phyloP scores from a whole-genome alignment of 2,329 filamentous ascomycete genomes.

The Aaosphaeria pasadenensis region DNA sequence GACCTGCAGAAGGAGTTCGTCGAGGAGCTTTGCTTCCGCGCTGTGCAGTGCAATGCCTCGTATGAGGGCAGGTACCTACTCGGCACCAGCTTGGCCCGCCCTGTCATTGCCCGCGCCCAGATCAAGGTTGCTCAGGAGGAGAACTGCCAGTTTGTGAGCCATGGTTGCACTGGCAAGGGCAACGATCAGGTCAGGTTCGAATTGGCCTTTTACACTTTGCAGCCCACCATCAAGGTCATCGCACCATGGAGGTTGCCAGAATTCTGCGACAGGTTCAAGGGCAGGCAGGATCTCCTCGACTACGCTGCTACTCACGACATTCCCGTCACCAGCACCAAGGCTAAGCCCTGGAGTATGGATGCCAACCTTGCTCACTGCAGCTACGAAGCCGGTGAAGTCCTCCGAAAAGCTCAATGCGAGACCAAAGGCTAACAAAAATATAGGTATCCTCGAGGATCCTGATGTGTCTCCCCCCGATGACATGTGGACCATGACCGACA shows the following conservation, averaged over 20 bases:
- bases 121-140: conserved; percentile 63
- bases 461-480: conserved; percentile 66
- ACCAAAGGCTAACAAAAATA: background rate
- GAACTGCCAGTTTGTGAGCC: conserved; percentile 53
- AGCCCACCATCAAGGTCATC: conserved; percentile 68
- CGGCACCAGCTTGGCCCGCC: conserved; percentile 64
- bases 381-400: conserved; percentile 66
- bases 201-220: conserved; percentile 58
- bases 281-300: conserved; percentile 69
- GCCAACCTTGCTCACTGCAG: conserved; percentile 73
- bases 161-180: conserved; percentile 52
- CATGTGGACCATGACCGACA: conserved; percentile 75
- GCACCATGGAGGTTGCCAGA: conserved; percentile 70
- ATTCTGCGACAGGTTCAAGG: conserved; percentile 69
- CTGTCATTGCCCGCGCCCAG: conserved; percentile 67
- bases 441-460: conserved; percentile 62
- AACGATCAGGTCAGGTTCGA: conserved; percentile 67
- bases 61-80: conserved; percentile 54
- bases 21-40: conserved; percentile 76
- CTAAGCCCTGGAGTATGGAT: conserved; percentile 67
- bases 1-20: conserved; percentile 75
- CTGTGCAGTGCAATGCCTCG: conserved; percentile 66
- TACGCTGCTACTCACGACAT: conserved; percentile 67
- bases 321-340: conserved; percentile 70
- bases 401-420: no score